These are phyloP conservation scores for Hypoxylon fuscum DNA, from an alignment of 495 filamentous ascomycete species.

Conservation along the genomic window DNA sequence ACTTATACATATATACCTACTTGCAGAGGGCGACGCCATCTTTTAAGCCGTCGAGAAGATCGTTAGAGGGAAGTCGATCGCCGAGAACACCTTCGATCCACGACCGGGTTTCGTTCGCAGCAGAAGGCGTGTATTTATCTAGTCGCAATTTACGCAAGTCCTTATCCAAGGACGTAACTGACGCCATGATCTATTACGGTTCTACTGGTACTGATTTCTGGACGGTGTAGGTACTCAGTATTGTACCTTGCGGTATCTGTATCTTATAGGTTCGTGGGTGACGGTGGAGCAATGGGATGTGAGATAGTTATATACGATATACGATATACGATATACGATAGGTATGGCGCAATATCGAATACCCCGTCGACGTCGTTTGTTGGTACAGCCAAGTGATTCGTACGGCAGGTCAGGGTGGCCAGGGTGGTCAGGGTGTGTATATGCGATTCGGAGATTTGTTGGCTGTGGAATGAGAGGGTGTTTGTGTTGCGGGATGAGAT, in stretches of 20 bases:
- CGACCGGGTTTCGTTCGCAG: constrained; percentile 81
- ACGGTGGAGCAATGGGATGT: background rate
- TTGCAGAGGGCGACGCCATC: constrained; percentile 93
- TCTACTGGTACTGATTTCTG: constrained; percentile 4
- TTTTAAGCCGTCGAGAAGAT: constrained; percentile 85
- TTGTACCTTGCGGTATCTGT: no score
- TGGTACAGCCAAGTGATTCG: constrained; percentile 10
- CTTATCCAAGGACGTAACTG: constrained; percentile 91
- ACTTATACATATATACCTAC: constrained; percentile 60
- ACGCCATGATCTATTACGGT: constrained; percentile 76
- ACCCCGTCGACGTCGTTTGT: constrained; percentile 6
- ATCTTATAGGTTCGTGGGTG: constrained; percentile 1
- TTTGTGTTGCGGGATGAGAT: constrained; percentile 18
- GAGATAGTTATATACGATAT: constrained; percentile 12
- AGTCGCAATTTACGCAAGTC: constrained; percentile 94
- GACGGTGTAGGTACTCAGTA: background rate
- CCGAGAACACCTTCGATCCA: constrained; percentile 91
- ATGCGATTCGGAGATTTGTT: constrained; percentile 17
- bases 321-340: no score
- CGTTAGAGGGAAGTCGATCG: constrained; percentile 71
- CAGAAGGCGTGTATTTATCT: constrained; percentile 92
- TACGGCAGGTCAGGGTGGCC: constrained; percentile 4
- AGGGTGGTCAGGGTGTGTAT: no score
- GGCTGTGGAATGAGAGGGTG: constrained; percentile 29
- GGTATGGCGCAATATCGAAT: constrained; percentile 3